These are phyloP conservation scores for Colletotrichum higginsianum DNA, from an alignment of 2,329 filamentous ascomycete genomes.

Conservation along the genomic window DNA sequence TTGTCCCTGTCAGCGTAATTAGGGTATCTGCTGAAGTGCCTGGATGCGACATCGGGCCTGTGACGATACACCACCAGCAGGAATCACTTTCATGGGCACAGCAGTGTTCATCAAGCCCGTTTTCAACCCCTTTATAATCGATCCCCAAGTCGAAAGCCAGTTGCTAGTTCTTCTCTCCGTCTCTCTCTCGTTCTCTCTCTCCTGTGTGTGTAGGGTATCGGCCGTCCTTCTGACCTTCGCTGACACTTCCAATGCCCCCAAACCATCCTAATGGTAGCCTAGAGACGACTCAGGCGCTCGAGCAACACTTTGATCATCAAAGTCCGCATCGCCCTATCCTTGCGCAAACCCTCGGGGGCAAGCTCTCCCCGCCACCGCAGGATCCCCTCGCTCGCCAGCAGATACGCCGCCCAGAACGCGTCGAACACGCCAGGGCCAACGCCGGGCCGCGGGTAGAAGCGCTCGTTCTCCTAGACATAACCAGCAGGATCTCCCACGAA, in stretches of 20 bases:
- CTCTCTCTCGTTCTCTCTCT: too few species aligned
- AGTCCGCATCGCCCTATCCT: slow-evolving; percentile 2
- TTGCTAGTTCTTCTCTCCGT: too few species aligned
- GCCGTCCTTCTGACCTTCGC: too few species aligned
- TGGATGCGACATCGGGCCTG: too few species aligned
- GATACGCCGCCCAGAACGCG: slow-evolving; percentile 17
- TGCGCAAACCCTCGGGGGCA: neutral
- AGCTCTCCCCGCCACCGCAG: slow-evolving; percentile 3
- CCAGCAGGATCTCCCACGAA: slow-evolving; percentile 9
- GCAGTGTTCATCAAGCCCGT: too few species aligned
- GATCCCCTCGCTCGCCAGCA: slow-evolving; percentile 13
- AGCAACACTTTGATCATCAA: slow-evolving; percentile 7
- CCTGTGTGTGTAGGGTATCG: neutral
- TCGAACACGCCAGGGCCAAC: slow-evolving; percentile 24
- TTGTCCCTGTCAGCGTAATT: too few species aligned
- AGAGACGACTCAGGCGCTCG: neutral
- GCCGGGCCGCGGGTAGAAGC: slow-evolving; percentile 29
- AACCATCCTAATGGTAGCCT: neutral
- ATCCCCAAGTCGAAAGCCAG: neutral
- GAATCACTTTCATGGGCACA: too few species aligned
- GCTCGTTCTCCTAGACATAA: slow-evolving; percentile 24
- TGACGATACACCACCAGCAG: too few species aligned
- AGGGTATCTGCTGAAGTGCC: too few species aligned
- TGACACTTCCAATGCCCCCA: neutral
- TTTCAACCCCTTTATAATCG: too few species aligned